Percentiles rank a stretch among this genome's conserved stretches.
Conservation (phyloP, 768 basidiomycete genomes). For the Amyloporia xantha region DNA sequence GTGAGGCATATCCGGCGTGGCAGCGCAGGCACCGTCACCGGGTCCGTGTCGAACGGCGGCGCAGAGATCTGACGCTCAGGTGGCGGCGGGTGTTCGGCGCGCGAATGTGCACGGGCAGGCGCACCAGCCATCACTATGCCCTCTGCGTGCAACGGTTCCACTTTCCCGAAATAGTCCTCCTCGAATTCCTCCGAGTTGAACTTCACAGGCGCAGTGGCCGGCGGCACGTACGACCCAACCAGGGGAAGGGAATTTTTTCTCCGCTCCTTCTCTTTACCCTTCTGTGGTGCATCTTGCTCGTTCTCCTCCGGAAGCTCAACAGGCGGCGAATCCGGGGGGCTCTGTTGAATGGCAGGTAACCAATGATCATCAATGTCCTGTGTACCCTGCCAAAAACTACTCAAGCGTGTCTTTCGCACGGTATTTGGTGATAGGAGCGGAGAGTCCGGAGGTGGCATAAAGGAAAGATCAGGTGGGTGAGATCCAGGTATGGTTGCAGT, state of each 20-base stretch:
- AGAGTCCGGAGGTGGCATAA: slow-evolving; percentile 21
- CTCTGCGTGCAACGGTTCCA: slow-evolving; percentile 6
- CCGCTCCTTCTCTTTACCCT: not conserved
- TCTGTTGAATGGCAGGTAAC: slow-evolving; percentile 25
- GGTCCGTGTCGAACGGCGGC: slow-evolving; percentile 25
- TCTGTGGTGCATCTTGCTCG: too few relatives aligned
- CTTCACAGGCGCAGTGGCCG: slow-evolving; percentile 24
- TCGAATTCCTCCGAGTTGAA: slow-evolving; percentile 10
- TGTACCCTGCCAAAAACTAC: slow-evolving; percentile 75
- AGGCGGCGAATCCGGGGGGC: slow-evolving; percentile 14
- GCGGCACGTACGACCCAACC: slow-evolving; percentile 12
- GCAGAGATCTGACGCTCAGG: slow-evolving; percentile 21
- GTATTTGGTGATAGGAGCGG: slow-evolving; percentile 32
- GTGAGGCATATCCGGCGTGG: slow-evolving; percentile 49
- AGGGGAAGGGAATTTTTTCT: slow-evolving; percentile 4
- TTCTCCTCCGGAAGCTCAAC: not conserved
- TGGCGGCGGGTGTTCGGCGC: not conserved
- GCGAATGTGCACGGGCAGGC: not conserved
- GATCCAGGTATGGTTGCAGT: slow-evolving; percentile 61
- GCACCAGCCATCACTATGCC: not conserved
- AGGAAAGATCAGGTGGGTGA: slow-evolving; percentile 31
- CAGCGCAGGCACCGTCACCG: slow-evolving; percentile 38
- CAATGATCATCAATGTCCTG: slow-evolving; percentile 48
- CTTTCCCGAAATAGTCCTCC: slow-evolving; percentile 27
- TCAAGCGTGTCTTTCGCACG: slow-evolving; percentile 48